Evolutionary conservation across 1,284 basidiomycete genomes (phyloP).

Genomic region (Ceratorhiza oryzae-sativae): DNA sequence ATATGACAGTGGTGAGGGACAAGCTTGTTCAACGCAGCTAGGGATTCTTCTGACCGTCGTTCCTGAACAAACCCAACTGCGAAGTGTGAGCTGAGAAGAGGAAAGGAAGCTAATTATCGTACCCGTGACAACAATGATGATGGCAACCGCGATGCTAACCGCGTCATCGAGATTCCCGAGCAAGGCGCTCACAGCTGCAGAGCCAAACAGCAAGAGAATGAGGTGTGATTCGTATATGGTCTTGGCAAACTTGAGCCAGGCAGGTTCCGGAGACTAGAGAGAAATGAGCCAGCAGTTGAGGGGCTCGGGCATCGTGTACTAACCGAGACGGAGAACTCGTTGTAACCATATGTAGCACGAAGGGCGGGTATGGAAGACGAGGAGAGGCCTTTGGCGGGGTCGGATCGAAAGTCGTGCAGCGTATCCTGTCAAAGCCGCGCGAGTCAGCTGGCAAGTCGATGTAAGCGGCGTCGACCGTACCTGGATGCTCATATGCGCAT

Average conservation of each 20-base stretch:
- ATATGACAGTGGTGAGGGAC: conserved; percentile 97
- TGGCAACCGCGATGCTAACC: conserved; percentile 91
- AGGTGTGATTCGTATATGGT: conserved; percentile 94
- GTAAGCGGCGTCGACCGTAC: conserved; percentile 52
- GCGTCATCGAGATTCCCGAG: conserved; percentile 97
- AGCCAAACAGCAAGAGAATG: conserved; percentile 87
- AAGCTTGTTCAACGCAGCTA: conserved; percentile 94
- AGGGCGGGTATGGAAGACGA: conserved; percentile 70
- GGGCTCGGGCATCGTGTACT: neutral
- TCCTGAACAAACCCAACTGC: conserved; percentile 96
- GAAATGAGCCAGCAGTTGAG: neutral
- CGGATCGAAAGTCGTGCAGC: conserved; percentile 69
- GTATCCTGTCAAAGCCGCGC: conserved; percentile 60
- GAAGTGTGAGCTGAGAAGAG: neutral
- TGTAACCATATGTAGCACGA: conserved; percentile 79
- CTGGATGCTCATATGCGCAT: conserved; percentile 63
- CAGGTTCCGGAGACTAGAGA: conserved; percentile 70
- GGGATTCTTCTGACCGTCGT: conserved; percentile 90
- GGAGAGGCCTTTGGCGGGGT: conserved; percentile 67
- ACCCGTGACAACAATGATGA: conserved; percentile 93
- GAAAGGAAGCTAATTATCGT: conserved; percentile 45
- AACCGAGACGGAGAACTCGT: conserved; percentile 86
- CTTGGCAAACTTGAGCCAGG: conserved; percentile 86
- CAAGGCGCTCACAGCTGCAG: conserved; percentile 83
- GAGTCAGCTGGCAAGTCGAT: neutral